Evolutionary conservation across 1,284 basidiomycete species (phyloP).

Genomic region (Pisolithus thermaeus): DNA sequence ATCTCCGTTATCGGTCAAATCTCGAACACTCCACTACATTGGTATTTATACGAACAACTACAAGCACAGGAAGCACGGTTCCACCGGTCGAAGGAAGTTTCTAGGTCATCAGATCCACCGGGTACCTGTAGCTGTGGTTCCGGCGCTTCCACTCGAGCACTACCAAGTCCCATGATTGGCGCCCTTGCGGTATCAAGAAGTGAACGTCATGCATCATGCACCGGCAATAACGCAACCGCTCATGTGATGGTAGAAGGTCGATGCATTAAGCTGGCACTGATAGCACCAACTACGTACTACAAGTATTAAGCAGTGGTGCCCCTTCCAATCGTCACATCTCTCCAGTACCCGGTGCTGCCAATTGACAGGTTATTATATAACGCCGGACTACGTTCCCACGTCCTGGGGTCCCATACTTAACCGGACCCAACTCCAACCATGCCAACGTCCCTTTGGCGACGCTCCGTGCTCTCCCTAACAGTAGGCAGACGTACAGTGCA

Average conservation of each 20-base stretch:
- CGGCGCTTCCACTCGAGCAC: too few relatives aligned
- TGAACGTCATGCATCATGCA: background rate
- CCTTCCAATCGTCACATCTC: too few relatives aligned
- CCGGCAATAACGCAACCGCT: background rate
- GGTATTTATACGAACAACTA: background rate
- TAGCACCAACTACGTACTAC: too few relatives aligned
- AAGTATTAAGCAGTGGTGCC: too few relatives aligned
- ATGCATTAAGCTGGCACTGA: background rate
- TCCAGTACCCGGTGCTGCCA: too few relatives aligned
- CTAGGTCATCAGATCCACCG: background rate
- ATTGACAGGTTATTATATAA: too few relatives aligned
- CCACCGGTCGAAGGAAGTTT: background rate
- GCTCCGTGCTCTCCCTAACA: background rate
- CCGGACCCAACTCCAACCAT: background rate
- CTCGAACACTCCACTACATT: background rate
- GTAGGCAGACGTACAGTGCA: background rate
- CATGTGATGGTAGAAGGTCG: background rate
- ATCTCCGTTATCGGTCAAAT: conserved; percentile 24
- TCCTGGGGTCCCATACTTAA: background rate
- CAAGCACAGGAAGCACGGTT: background rate
- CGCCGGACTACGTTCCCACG: background rate
- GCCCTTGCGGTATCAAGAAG: background rate
- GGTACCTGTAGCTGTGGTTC: too few relatives aligned
- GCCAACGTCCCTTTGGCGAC: background rate
- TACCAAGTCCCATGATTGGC: background rate